Percentiles rank a stretch among this genome's conserved stretches.
These are phyloP conservation scores for Diplodia intermedia DNA, from an alignment of 2,329 filamentous ascomycete species.

Conservation along the genomic window DNA sequence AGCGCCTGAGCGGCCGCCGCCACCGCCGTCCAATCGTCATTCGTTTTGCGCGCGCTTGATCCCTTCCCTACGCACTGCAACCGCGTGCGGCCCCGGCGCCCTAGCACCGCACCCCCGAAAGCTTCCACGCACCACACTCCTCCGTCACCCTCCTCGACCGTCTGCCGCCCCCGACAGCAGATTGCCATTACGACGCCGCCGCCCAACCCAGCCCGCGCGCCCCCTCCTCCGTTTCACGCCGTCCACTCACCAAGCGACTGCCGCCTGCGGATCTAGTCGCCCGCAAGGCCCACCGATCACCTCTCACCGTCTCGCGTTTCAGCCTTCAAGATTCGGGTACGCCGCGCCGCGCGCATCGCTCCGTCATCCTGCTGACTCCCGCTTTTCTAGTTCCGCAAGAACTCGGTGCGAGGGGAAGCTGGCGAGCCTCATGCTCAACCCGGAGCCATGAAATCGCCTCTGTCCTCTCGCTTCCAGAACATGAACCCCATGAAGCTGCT, in stretches of 20 bases:
- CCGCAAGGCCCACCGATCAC: constrained; percentile 34
- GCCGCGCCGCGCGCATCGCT: constrained; percentile 13
- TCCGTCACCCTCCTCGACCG: constrained; percentile 29
- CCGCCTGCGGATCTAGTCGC: constrained; percentile 35
- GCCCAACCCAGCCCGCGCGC: constrained; percentile 26
- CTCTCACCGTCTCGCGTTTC: constrained; percentile 35
- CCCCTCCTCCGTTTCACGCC: constrained; percentile 31
- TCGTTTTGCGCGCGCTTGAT: constrained; percentile 28
- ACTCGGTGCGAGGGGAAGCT: constrained; percentile 31
- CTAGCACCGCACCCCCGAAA: constrained; percentile 31
- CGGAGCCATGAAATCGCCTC: constrained; percentile 34
- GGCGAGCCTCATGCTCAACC: constrained; percentile 36
- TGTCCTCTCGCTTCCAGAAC: constrained; percentile 44
- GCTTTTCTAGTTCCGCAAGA: constrained; percentile 32
- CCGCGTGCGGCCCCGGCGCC: constrained; percentile 30
- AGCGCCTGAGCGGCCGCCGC: constrained; percentile 23
- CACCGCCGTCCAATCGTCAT: constrained; percentile 25
- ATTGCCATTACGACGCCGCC: constrained; percentile 32
- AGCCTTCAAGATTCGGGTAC: constrained; percentile 33
- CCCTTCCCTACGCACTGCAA: constrained; percentile 28
- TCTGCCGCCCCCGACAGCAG: constrained; percentile 31
- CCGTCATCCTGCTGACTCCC: constrained; percentile 18
- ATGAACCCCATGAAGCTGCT: constrained; percentile 56
- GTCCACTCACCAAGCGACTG: constrained; percentile 25
- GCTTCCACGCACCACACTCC: constrained; percentile 29